phyloP scores from a whole-genome alignment of 2,329 filamentous ascomycete species.

The Fusarium fujikuroi region DNA sequence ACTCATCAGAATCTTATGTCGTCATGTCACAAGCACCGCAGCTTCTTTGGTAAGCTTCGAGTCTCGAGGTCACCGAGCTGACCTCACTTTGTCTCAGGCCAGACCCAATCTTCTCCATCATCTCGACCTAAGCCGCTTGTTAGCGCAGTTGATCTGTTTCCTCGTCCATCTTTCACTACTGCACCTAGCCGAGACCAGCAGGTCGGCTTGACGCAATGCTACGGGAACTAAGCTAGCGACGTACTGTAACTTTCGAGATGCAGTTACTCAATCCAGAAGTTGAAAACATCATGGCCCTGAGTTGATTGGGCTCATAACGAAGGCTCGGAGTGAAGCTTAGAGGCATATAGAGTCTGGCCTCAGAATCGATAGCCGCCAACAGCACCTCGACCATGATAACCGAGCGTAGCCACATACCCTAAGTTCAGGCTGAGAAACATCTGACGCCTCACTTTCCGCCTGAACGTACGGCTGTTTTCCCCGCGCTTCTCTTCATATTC shows the following conservation, averaged over 20 bases:
- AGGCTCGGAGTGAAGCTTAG: not conserved
- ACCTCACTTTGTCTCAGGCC: slow-evolving; percentile 39
- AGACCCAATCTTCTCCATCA: slow-evolving; percentile 21
- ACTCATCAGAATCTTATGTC: slow-evolving; percentile 14
- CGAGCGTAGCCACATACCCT: slow-evolving; percentile 9
- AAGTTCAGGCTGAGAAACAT: slow-evolving; percentile 7
- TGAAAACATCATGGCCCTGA: slow-evolving; percentile 25
- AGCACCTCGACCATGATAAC: not conserved
- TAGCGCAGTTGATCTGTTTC: slow-evolving; percentile 40
- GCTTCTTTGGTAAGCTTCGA: slow-evolving; percentile 20
- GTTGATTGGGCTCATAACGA: slow-evolving; percentile 15
- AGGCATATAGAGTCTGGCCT: slow-evolving; percentile 31
- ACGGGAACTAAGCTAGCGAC: slow-evolving; percentile 24
- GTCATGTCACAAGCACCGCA: slow-evolving; percentile 18
- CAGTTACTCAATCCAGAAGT: slow-evolving; percentile 17
- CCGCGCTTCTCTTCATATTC: slow-evolving; percentile 4
- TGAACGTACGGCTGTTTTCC: slow-evolving; percentile 4
- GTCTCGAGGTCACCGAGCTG: slow-evolving; percentile 24
- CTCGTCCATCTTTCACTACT: slow-evolving; percentile 29
- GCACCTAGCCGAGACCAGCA: slow-evolving; percentile 43
- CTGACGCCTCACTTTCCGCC: slow-evolving; percentile 34
- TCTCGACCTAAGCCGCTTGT: slow-evolving; percentile 19
- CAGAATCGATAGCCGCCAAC: slow-evolving; percentile 24
- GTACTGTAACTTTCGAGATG: slow-evolving; percentile 5
- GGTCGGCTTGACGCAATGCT: slow-evolving; percentile 41